Evolutionary conservation across 1,139 yeast species (phyloP), one percentile per base, ranked within the genome.

Genomic region (Yamadazyma oceani): DNA sequence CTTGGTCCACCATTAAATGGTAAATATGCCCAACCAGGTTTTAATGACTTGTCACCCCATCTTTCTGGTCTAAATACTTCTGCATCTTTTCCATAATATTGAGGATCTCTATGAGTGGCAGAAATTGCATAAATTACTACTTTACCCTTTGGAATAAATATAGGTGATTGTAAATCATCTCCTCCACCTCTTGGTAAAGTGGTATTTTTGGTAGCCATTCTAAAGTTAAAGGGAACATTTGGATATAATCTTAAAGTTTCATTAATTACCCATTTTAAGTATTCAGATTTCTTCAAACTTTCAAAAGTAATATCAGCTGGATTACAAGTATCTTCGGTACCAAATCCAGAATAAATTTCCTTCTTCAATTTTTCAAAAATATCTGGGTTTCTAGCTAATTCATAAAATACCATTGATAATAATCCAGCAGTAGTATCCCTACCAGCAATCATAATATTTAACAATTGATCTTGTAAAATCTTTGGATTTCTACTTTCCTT

Each of bases 1-100:
- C 83, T 62, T 26, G 83, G 82, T 3, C 84, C 83, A 36, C 83
- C 83, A 47, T 78, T 78, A 62, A 77, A 77, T 14, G 82, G 81
- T 26, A 77, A 55, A 51, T 63, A 77, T 24, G 72, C 74, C 81
- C 81, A 78, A 32, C 75, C 75, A 37, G 69, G 58, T 51, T 56
- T 64, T 50, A 39, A 51, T 37, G 48, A 49, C 38, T 54, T 57
- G 43, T 57, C 65, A 13, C 51, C 52, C 78, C 78, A 73, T 38
- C 78, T 60, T 40, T 70, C 76, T 6, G 79, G 79, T 33, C 63
- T 58, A 55, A 68, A 73, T 34, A 46, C 64, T 3, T 41, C 40
- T 9, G 75, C 66, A 41, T 72, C 77, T 25, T 62, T 54, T 23
- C 80, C 80, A 60, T 73, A 75, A 44, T 54, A 51, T 14, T 48